Conservation (phyloP, 2,329 filamentous ascomycete species). For the Leptographium wingfieldii region DNA sequence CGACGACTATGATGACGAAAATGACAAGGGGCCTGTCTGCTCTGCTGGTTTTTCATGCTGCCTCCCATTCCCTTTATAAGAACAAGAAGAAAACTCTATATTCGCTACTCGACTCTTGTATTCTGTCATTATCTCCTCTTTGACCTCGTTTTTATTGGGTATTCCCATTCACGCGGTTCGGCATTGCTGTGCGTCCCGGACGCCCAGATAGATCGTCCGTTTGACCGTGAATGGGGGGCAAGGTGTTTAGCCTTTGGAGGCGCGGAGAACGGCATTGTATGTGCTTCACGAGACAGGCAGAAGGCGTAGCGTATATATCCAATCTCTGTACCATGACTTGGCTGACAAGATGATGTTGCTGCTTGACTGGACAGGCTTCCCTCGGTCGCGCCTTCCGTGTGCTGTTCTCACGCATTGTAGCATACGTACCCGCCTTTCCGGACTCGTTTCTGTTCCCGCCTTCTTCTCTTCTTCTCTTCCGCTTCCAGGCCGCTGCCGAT, state of each 20-base stretch:
- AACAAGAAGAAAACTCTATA: neutral
- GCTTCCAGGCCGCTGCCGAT: too few relatives aligned
- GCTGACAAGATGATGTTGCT: too few relatives aligned
- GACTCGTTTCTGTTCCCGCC: neutral
- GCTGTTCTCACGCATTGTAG: neutral
- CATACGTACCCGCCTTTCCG: too few relatives aligned
- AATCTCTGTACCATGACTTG: neutral
- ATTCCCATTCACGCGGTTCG: neutral
- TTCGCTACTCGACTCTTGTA: neutral
- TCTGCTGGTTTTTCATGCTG: neutral
- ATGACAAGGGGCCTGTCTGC: constrained; percentile 1
- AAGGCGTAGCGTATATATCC: neutral
- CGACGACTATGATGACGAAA: constrained; percentile 11
- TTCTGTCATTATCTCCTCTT: neutral
- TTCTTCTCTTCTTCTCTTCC: neutral
- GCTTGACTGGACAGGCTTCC: too few relatives aligned
- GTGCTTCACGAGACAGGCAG: neutral
- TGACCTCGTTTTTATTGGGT: neutral
- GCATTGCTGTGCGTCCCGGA: neutral
- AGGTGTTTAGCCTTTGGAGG: neutral
- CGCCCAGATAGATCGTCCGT: neutral
- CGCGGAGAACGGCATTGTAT: neutral
- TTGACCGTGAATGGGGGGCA: neutral
- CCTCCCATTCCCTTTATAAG: neutral
- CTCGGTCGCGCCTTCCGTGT: too few relatives aligned